phyloP scores from a whole-genome alignment of 2,329 filamentous ascomycete genomes.

The Epichloe coenophiala region DNA sequence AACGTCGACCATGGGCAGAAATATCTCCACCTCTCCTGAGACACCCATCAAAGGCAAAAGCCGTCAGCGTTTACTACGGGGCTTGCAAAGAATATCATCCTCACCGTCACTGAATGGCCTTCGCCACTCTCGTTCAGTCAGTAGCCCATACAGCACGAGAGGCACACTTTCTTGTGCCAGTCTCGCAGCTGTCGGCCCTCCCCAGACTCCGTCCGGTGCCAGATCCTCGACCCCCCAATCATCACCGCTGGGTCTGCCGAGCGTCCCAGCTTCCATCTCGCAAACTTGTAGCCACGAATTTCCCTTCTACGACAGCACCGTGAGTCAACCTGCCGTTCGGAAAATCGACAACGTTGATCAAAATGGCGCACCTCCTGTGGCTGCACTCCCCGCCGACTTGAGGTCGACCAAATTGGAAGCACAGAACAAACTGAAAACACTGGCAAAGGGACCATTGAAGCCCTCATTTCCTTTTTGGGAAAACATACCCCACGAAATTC shows the following conservation, averaged over 20 bases:
- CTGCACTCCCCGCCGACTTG: slow-evolving; percentile 51
- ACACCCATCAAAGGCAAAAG: slow-evolving; percentile 44
- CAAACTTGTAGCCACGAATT: slow-evolving; percentile 27
- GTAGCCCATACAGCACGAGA: slow-evolving; percentile 50
- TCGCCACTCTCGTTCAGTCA: slow-evolving; percentile 51
- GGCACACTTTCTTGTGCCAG: slow-evolving; percentile 41
- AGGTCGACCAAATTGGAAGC: slow-evolving; percentile 27
- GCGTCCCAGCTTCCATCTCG: slow-evolving; percentile 24
- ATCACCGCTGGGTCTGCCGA: slow-evolving; percentile 25
- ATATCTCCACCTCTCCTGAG: slow-evolving; percentile 12
- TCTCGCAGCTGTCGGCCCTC: slow-evolving; percentile 27
- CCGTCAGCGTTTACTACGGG: slow-evolving; percentile 56
- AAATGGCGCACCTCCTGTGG: slow-evolving; percentile 30
- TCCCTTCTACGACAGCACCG: slow-evolving; percentile 27
- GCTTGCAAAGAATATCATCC: slow-evolving; percentile 70
- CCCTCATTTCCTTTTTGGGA: slow-evolving; percentile 57
- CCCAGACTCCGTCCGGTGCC: slow-evolving; percentile 14
- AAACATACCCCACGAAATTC: slow-evolving; percentile 69
- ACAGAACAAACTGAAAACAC: slow-evolving; percentile 9
- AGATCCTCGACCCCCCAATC: slow-evolving; percentile 22
- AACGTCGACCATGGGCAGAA: slow-evolving; percentile 9
- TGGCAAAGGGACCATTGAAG: slow-evolving; percentile 14
- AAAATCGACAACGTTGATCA: slow-evolving; percentile 38
- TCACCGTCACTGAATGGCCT: slow-evolving; percentile 56
- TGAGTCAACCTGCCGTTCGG: slow-evolving; percentile 36